Conservation (phyloP, 2,329 filamentous ascomycete genomes). For the Colletotrichum sp. region DNA sequence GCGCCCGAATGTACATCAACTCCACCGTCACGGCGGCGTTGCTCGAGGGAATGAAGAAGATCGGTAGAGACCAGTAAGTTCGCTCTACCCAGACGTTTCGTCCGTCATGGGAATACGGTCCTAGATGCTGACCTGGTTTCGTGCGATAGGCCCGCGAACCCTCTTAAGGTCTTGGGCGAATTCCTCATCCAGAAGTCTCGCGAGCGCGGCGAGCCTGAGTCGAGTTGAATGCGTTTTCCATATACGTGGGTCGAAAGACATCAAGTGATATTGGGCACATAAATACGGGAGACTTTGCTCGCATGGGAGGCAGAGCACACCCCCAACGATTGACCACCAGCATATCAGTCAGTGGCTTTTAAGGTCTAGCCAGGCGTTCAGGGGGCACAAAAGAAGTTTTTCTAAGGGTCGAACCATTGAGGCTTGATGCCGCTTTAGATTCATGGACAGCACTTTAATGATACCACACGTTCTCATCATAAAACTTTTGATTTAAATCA, state of each 20-base stretch:
- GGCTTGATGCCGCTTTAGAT: background rate
- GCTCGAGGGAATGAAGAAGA: slow-evolving; percentile 75
- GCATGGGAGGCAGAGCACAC: background rate
- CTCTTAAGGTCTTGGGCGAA: slow-evolving; percentile 72
- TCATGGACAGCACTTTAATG: background rate
- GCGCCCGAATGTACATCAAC: slow-evolving; percentile 74
- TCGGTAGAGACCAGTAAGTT: slow-evolving; percentile 74
- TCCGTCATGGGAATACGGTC: accelerated
- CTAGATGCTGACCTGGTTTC: background rate
- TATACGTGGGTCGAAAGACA: background rate
- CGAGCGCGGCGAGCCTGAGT: background rate
- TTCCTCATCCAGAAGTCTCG: slow-evolving; percentile 69
- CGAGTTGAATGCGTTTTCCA: background rate
- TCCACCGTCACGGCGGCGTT: slow-evolving; percentile 70
- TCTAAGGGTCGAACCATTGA: background rate
- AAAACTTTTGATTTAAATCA: background rate
- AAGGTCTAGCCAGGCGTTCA: slow-evolving; percentile 4
- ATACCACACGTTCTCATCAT: slow-evolving; percentile 2
- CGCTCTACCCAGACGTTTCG: background rate
- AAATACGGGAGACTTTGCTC: background rate
- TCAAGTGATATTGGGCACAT: background rate
- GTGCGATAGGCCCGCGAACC: slow-evolving; percentile 63
- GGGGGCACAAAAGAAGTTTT: slow-evolving; percentile 10
- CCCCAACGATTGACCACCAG: background rate
- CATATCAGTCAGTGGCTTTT: background rate